Base-by-base conservation (phyloP, 305 asterid species). In the Lippia alba region DNA sequence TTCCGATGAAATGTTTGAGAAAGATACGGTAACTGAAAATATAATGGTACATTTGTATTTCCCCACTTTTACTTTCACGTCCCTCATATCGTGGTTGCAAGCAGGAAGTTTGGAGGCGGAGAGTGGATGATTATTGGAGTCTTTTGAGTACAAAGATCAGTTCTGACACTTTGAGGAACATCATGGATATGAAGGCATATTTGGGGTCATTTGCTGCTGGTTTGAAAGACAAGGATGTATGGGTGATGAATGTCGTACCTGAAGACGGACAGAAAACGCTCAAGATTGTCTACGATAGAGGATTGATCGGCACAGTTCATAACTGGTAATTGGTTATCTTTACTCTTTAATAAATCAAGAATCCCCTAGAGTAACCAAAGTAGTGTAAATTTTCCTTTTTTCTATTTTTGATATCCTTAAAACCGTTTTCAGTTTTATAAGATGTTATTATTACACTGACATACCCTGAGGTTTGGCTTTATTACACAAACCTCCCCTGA, bases 141-240 rank as follows among this genome's bases (percentile, higher is more conserved):
- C 84, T 91, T 17, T 61, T 91, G 76, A 76, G 94, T 70, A 76
- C 96, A 58, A 91, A 89, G 77, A 72, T 87, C 56, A 73, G 81
- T 34, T 76, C 85, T 2, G 85, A 89, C 53, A 81, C 86, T 9
- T 12, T 89, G 67, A 84, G 97, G 82, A 91, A 91, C 64, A 66
- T 91, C 56, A 91, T 91, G 96, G 97, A 91, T 79, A 89, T 91
- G 97, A 91, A 89, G 74, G 97, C 97, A 39, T 78, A 89, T 78
- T 67, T 91, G 76, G 97, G 97, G 30, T 91, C 97, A 41, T 91
- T 85, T 79, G 97, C 87, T 54, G 96, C 94, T 64, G 94, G 94
- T 59, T 78, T 91, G 83, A 91, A 87, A 76, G 94, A 89, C 60
- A 89, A 85, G 80, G 87, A 87, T 20, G 91, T 91, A 10, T 91